These are phyloP conservation scores for Shiraia bambusicola DNA, from an alignment of 2,329 filamentous ascomycete genomes.

Conservation along the genomic window DNA sequence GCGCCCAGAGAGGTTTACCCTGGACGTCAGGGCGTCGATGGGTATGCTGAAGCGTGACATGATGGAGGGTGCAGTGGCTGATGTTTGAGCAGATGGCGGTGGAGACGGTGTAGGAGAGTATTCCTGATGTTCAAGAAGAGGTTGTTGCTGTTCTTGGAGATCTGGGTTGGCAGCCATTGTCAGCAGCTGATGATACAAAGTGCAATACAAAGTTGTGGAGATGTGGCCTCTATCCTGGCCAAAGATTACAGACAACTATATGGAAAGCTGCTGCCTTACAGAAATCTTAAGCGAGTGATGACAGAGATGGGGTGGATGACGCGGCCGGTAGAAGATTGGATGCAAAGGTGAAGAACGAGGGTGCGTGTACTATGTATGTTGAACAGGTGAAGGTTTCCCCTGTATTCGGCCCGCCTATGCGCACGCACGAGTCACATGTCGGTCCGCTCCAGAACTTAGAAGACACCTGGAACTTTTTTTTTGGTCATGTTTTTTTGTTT, in stretches of 20 bases:
- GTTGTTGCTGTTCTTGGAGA: conserved; percentile 31
- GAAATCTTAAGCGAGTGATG: conserved; percentile 8
- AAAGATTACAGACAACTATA: conserved; percentile 8
- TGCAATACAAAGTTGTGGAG: conserved; percentile 10
- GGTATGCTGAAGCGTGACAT: conserved; percentile 94
- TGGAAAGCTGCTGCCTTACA: conserved; percentile 33
- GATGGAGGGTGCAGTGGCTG: conserved; percentile 22
- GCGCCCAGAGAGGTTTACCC: conserved; percentile 81
- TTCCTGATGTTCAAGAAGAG: conserved; percentile 22
- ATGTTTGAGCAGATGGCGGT: conserved; percentile 5
- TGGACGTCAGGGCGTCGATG: conserved; percentile 85
- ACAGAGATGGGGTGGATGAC: conserved; percentile 21
- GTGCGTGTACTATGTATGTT: conserved; percentile 8
- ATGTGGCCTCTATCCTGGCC: conserved; percentile 32
- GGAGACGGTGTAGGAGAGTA: conserved; percentile 7
- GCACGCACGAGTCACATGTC: conserved; percentile 9
- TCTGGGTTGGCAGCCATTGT: conserved; percentile 33
- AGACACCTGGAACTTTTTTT: conserved; percentile 10
- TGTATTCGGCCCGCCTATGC: conserved; percentile 18
- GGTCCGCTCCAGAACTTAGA: conserved; percentile 1
- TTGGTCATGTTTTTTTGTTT: too few relatives aligned
- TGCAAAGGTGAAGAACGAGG: conserved; percentile 9
- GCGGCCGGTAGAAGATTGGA: conserved; percentile 23
- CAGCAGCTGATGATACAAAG: conserved; percentile 18
- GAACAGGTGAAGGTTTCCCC: conserved; percentile 8